Conservation (phyloP, 371 early-diverging fungal genomes). For the Nematocida ironsii region DNA sequence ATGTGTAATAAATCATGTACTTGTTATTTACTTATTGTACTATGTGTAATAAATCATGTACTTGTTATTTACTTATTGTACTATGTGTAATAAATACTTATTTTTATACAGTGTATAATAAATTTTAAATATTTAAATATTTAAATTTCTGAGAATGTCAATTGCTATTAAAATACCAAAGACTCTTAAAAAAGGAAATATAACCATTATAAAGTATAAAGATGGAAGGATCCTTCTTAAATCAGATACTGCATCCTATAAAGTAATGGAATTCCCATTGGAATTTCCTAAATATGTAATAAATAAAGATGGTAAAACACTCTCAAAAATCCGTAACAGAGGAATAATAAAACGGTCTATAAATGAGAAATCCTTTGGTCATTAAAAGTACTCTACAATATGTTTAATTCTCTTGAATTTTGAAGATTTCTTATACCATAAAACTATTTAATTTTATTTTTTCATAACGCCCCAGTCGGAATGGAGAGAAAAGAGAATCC, state of each 20-base stretch:
- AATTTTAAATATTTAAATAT: neutral
- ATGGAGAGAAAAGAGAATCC: constrained; percentile 73
- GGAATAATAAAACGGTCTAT: constrained; percentile 29
- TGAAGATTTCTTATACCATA: neutral
- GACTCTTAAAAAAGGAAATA: neutral
- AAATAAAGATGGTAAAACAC: constrained; percentile 9
- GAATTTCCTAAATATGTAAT: constrained; percentile 47
- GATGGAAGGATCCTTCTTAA: constrained; percentile 15
- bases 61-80: neutral
- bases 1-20: no score
- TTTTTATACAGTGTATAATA: neutral
- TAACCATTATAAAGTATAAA: constrained; percentile 24
- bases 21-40: neutral
- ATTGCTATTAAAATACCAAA: constrained; percentile 49
- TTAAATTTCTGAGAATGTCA: neutral
- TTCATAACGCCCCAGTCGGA: constrained; percentile 30
- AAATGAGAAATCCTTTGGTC: neutral
- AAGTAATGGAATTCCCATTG: constrained; percentile 22
- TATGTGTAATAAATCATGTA: no score
- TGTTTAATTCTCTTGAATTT: neutral
- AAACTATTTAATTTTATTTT: constrained; percentile 34
- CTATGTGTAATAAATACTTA: no score
- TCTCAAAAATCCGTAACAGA: constrained; percentile 6
- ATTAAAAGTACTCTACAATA: neutral
- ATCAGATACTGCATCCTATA: neutral